A percentile compares a stretch with the other conserved stretches of the same genome.
These are phyloP conservation scores for Phyllachora maydis DNA, from an alignment of 2,329 filamentous ascomycete genomes.

Conservation along the genomic window DNA sequence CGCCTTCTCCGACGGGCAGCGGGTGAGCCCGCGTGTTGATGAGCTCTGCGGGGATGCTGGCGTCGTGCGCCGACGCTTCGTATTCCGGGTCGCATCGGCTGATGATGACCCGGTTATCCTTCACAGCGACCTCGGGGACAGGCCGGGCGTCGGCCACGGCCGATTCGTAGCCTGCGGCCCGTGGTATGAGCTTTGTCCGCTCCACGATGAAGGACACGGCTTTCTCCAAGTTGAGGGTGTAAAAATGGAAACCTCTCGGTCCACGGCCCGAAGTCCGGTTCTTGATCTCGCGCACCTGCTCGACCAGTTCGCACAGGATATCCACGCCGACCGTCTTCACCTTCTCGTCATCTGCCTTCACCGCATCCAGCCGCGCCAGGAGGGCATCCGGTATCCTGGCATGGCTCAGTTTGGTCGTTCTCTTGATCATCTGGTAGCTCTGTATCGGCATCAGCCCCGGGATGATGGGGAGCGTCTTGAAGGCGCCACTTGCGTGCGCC, in stretches of 20 bases:
- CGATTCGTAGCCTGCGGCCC: slow-evolving; percentile 22
- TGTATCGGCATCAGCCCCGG: slow-evolving; percentile 96
- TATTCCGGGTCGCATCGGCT: slow-evolving; percentile 40
- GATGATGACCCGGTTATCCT: slow-evolving; percentile 71
- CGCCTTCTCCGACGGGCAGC: slow-evolving; percentile 82
- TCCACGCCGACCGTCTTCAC: slow-evolving; percentile 66
- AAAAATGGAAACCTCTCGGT: slow-evolving; percentile 87
- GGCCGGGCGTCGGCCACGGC: slow-evolving; percentile 26
- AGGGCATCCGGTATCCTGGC: slow-evolving; percentile 58
- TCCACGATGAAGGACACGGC: slow-evolving; percentile 87
- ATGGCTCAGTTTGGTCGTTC: slow-evolving; percentile 88
- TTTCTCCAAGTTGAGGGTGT: slow-evolving; percentile 91
- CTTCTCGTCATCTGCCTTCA: slow-evolving; percentile 61
- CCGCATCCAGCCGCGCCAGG: slow-evolving; percentile 46
- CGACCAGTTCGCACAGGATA: slow-evolving; percentile 67
- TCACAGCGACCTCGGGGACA: slow-evolving; percentile 19
- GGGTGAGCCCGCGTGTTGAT: slow-evolving; percentile 68
- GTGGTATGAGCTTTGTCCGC: slow-evolving; percentile 61
- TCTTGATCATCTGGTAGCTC: slow-evolving; percentile 85
- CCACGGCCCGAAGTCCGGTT: slow-evolving; percentile 28
- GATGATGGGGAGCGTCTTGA: slow-evolving; percentile 75
- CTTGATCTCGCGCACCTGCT: slow-evolving; percentile 48
- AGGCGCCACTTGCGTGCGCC: slow-evolving; percentile 63
- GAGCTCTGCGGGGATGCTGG: slow-evolving; percentile 50
- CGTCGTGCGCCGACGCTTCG: slow-evolving; percentile 59